Conservation (phyloP, 2,329 filamentous ascomycete genomes). For the Monilinia polystroma region DNA sequence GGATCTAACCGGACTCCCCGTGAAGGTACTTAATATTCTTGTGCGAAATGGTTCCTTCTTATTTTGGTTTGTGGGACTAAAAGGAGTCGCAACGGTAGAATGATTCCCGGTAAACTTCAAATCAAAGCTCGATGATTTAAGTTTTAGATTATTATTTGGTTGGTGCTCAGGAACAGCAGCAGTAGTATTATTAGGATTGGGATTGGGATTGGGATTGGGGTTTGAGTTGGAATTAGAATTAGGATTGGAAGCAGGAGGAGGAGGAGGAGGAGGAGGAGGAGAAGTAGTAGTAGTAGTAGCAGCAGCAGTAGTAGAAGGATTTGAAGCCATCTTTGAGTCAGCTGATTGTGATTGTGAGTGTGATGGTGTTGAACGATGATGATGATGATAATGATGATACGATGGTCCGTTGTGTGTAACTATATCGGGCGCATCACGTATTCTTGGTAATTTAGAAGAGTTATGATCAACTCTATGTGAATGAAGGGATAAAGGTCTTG, state of each 20-base stretch:
- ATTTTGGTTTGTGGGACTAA: conserved; percentile 20
- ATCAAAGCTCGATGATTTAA: conserved; percentile 24
- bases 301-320: neutral
- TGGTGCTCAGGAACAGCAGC: neutral
- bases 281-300: too few species aligned
- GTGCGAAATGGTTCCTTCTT: conserved; percentile 23
- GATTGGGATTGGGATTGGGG: neutral
- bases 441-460: conserved; percentile 25
- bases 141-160: conserved; percentile 19
- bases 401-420: conserved; percentile 4
- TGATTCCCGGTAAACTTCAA: conserved; percentile 24
- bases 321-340: conserved; percentile 4
- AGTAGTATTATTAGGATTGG: neutral
- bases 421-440: conserved; percentile 24
- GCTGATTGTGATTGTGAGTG: conserved; percentile 1
- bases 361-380: conserved; percentile 12
- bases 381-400: neutral
- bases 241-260: too few species aligned
- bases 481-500: conserved; percentile 24
- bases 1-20: conserved; percentile 17
- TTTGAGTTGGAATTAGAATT: neutral
- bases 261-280: too few species aligned
- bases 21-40: conserved; percentile 16
- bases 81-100: conserved; percentile 19
- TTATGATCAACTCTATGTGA: conserved; percentile 25